Percentiles rank a stretch among this genome's conserved stretches.
These are phyloP conservation scores for Penicillium cataractarum DNA, from an alignment of 495 filamentous ascomycete species.

Conservation along the genomic window DNA sequence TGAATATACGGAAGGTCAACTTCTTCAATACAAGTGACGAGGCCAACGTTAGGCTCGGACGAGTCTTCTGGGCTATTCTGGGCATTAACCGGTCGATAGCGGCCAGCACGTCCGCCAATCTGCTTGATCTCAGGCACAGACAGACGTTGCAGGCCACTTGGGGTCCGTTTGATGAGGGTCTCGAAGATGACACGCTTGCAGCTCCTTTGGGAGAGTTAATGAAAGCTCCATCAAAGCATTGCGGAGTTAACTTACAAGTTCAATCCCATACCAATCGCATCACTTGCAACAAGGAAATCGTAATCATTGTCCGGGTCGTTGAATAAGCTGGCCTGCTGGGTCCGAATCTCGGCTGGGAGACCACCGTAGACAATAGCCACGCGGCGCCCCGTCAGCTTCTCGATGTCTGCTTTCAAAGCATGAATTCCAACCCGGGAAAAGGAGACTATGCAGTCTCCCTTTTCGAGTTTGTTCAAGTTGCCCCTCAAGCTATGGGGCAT, in stretches of 20 bases:
- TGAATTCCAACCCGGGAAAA: conserved; percentile 87
- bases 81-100: conserved; percentile 73
- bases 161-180: conserved; percentile 67
- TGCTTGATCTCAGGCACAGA: conserved; percentile 84
- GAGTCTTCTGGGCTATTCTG: conserved; percentile 27
- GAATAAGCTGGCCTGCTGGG: conserved; percentile 87
- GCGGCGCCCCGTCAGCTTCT: conserved; percentile 70
- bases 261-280: conserved; percentile 97
- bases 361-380: conserved; percentile 93
- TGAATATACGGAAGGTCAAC: conserved; percentile 67
- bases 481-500: conserved; percentile 63
- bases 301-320: conserved; percentile 95
- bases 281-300: conserved; percentile 90
- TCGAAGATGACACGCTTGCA: conserved; percentile 93
- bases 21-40: conserved; percentile 78
- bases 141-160: conserved; percentile 52
- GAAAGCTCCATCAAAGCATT: not conserved
- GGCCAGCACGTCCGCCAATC: conserved; percentile 91
- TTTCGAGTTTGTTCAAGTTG: conserved; percentile 66
- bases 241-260: conserved; percentile 64
- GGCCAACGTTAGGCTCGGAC: conserved; percentile 54
- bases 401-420: conserved; percentile 75
- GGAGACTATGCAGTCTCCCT: conserved; percentile 87
- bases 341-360: conserved; percentile 89
- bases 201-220: conserved; percentile 54